These are phyloP conservation scores for Phlegmacium glaucopus DNA, from an alignment of 768 basidiomycete species.

Conservation along the genomic window DNA sequence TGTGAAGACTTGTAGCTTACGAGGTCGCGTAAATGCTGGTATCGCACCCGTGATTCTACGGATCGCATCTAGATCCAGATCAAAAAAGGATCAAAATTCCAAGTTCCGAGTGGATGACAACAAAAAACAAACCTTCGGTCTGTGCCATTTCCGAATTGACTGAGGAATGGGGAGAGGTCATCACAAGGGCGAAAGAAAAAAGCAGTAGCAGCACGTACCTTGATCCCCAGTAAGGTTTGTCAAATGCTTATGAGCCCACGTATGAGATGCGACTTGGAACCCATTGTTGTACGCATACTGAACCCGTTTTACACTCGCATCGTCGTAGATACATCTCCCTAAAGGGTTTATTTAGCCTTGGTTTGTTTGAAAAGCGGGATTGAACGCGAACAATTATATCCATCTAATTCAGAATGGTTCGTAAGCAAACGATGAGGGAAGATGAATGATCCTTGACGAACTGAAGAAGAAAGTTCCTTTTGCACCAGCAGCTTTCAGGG, in stretches of 20 bases:
- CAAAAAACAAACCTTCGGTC: slow-evolving; percentile 27
- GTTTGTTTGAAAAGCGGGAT: no score
- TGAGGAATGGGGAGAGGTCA: slow-evolving; percentile 15
- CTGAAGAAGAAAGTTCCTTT: slow-evolving; percentile 45
- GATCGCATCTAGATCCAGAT: slow-evolving; percentile 31
- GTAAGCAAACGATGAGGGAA: slow-evolving; percentile 30
- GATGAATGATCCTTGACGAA: slow-evolving; percentile 29
- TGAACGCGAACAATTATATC: no score
- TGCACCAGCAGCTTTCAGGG: slow-evolving; percentile 28
- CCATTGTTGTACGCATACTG: slow-evolving; percentile 35
- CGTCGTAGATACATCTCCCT: slow-evolving; percentile 37
- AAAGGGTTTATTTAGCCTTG: no score
- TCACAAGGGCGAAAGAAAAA: neutral
- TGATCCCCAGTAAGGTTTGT: slow-evolving; percentile 33
- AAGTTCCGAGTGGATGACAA: slow-evolving; percentile 19
- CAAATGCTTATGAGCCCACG: slow-evolving; percentile 39
- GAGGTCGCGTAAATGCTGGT: slow-evolving; percentile 41
- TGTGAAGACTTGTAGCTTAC: slow-evolving; percentile 16
- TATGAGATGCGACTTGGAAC: slow-evolving; percentile 43
- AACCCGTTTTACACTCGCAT: slow-evolving; percentile 28
- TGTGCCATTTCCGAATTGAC: slow-evolving; percentile 38
- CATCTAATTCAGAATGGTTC: neutral
- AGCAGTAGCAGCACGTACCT: slow-evolving; percentile 21
- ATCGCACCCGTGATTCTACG: slow-evolving; percentile 31
- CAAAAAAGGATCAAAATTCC: neutral